These are phyloP conservation scores for Puya raimondii DNA, from an alignment of 176 grass and related monocot species.

Conservation along the genomic window DNA sequence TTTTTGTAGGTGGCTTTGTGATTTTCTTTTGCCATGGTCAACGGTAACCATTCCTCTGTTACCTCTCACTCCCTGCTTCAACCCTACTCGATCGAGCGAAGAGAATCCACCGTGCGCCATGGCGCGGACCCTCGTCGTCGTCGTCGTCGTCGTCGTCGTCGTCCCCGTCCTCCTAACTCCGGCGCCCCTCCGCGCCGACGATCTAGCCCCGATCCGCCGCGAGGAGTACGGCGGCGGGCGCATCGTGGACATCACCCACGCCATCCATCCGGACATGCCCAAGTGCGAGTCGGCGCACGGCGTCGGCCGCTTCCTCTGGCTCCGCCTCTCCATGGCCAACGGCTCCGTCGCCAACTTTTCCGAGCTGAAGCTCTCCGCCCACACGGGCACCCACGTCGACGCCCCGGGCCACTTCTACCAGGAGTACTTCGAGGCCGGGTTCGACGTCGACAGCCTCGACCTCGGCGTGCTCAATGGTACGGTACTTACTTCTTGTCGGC, in stretches of 20 bases:
- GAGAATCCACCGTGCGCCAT: no score
- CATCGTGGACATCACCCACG: slow-evolving; percentile 83
- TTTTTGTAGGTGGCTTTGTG: no score
- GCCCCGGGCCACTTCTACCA: slow-evolving; percentile 45
- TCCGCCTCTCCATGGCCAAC: slow-evolving; percentile 60
- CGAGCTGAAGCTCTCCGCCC: slow-evolving; percentile 46
- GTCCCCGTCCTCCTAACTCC: background rate
- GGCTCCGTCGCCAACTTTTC: slow-evolving; percentile 56
- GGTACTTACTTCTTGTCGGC: background rate
- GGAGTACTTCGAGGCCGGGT: slow-evolving; percentile 29
- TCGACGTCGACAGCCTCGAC: slow-evolving; percentile 39
- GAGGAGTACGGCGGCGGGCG: slow-evolving; percentile 50
- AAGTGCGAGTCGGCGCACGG: slow-evolving; percentile 23
- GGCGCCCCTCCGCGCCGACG: slow-evolving; percentile 14
- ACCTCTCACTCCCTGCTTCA: no score
- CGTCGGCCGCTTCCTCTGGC: slow-evolving; percentile 36
- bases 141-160: background rate
- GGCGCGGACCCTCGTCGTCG: no score
- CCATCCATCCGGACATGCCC: slow-evolving; percentile 52
- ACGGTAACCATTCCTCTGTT: no score
- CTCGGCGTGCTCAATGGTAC: slow-evolving; percentile 32
- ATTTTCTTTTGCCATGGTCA: no score
- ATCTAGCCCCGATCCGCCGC: background rate
- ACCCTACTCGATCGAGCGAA: no score
- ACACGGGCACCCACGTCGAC: slow-evolving; percentile 69